A percentile compares a stretch with the other conserved stretches of the same genome.
Conservation (phyloP, 2,329 filamentous ascomycete genomes). For the Bimuria novae-zelandiae region DNA sequence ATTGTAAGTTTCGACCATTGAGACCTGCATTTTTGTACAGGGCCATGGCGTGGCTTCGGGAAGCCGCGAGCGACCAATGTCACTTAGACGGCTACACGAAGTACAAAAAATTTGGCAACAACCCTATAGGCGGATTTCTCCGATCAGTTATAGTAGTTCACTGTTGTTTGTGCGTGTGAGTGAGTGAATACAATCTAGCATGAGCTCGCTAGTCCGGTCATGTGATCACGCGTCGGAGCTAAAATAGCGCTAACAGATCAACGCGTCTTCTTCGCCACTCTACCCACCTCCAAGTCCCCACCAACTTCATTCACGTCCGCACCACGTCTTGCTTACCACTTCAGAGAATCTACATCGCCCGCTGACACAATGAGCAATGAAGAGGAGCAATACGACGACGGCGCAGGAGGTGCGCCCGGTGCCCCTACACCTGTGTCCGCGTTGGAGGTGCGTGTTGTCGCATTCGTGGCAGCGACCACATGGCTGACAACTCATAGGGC, state of each 20-base stretch:
- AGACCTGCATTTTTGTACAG: too few species aligned
- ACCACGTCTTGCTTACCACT: not conserved
- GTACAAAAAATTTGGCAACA: too few species aligned
- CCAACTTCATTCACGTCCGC: not conserved
- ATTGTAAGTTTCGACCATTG: too few species aligned
- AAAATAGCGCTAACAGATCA: slow-evolving; percentile 8
- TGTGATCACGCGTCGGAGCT: slow-evolving; percentile 32
- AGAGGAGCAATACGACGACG: slow-evolving; percentile 73
- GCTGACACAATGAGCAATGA: slow-evolving; percentile 52
- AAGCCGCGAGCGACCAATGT: too few species aligned
- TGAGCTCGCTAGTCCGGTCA: too few species aligned
- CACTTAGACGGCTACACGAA: too few species aligned
- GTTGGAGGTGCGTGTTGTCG: slow-evolving; percentile 71
- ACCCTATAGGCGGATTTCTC: too few species aligned
- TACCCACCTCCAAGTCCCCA: slow-evolving; percentile 4
- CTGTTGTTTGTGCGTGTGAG: too few species aligned
- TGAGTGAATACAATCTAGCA: too few species aligned
- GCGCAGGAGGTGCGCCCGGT: slow-evolving; percentile 77
- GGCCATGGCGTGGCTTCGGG: too few species aligned
- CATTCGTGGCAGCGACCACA: not conserved
- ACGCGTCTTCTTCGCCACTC: slow-evolving; percentile 18
- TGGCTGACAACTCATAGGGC: slow-evolving; percentile 61
- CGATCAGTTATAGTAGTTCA: too few species aligned
- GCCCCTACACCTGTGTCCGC: slow-evolving; percentile 88
- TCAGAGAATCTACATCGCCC: not conserved